Evolutionary conservation across 345 rosid species (phyloP), one percentile per base, ranked within the genome.

Genomic region (Microcos paniculata): DNA sequence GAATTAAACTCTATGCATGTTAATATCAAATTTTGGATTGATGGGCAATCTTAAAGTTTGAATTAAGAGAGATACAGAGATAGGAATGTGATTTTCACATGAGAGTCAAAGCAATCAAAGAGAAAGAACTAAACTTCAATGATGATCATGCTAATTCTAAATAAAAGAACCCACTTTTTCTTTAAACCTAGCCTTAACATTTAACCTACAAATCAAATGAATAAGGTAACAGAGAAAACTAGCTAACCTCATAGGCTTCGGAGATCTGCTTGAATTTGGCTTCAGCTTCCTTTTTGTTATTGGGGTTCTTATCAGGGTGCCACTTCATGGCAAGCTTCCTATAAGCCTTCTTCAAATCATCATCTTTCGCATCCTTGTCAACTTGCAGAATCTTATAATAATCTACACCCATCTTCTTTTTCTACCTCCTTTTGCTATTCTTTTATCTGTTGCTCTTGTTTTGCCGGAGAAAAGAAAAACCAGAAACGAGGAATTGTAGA

Each of bases 291-390:
- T 88, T 90, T 75, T 91, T 93, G 78, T 90, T 90, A 58, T 79
- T 87, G 15, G 96, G 98, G 82, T 93, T 93, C 87, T 93, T 93
- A 79, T 93, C 98, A 16, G 97, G 98, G 73, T 93, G 98, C 97
- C 98, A 91, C 71, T 90, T 91, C 94, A 91, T 90, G 35, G 98
- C 98, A 51, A 93, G 96, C 80, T 87, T 93, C 56, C 97, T 80
- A 67, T 93, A 93, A 42, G 98, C 88, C 83, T 93, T 93, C 92
- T 89, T 93, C 72, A 91, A 76, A 69, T 91, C 98, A 0, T 90
- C 98, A 51, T 91, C 97, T 19, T 68, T 88, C 1, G 92, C 93
- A 72, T 74, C 85, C 85, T 77, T 91, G 55, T 90, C 92, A 0
- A 93, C 97, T 75, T 86, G 77, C 77, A 93, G 83, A 33, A 87